Base-by-base conservation (phyloP, 106 monocot species). In the Iris macrosiphon region DNA sequence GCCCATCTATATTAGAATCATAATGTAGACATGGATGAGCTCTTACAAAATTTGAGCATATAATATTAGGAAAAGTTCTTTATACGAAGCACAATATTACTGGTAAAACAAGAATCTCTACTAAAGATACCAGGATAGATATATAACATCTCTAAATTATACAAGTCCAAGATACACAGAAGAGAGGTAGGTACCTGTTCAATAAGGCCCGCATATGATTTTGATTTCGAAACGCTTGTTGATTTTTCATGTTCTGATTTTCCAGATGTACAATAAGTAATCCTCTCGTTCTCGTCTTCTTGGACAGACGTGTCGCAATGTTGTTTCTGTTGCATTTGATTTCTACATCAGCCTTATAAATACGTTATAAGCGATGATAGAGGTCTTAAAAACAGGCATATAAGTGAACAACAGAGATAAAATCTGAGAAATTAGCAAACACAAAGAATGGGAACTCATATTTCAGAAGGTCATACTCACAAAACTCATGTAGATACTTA, bases 151-250 rank as follows among this genome's bases (percentile, higher is more conserved):
- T n/a, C n/a, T n/a, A n/a, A n/a, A n/a, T n/a, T n/a, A 45, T 15
- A 44, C 13, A 15, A 40, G 32, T 15, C 21, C 17, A 41, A 10
- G 1, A 4, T 19, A 18, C 0, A 42, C 4, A 1, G 34, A 35
- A 18, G 15, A 28, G 19, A 35, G 11, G 24, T 39, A 59, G 24
- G 7, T 22, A 74, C 74, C 74, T 74, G 58, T 33, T 54, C 74
- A 47, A 74, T 61, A 31, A 74, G 39, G 40, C 31, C 32, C 29
- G 54, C 61, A 31, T 60, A 20, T 15, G 27, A 54, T 47, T 52
- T 60, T 46, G 27, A 54, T 47, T 52, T 60, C 39, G 45, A 38
- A 54, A 4, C 35, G 16, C 53, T 38, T 7, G 21, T n/a, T 28
- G 23, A 29, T 0, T 41, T 21, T 45, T 54, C 34, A 44, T 12